phyloP scores from a whole-genome alignment of 2,329 filamentous ascomycete species.

The Sporothrix brunneoviolacea region DNA sequence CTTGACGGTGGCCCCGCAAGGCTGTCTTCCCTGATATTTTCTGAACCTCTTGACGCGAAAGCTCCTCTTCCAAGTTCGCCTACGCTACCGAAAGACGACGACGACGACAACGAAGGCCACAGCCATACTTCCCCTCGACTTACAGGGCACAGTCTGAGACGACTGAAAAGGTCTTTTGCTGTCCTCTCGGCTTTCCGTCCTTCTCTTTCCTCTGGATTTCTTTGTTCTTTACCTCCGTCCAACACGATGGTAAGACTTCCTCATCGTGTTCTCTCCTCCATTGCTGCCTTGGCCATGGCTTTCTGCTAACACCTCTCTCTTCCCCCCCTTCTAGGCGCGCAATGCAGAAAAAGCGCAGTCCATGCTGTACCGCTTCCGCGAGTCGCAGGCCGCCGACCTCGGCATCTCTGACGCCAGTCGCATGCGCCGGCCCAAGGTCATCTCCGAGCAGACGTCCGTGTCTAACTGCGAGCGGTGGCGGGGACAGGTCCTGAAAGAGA shows the following conservation, averaged over 20 bases:
- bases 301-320: background rate
- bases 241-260: background rate
- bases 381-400: conserved; percentile 90
- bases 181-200: background rate
- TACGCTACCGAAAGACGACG: background rate
- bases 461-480: conserved; percentile 95
- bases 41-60: too few relatives aligned
- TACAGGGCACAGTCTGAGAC: too few relatives aligned
- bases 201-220: background rate
- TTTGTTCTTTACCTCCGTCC: background rate
- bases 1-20: background rate
- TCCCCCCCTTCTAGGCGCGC: conserved; percentile 60
- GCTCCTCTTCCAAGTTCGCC: background rate
- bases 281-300: conserved; percentile 12
- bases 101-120: background rate
- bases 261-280: background rate
- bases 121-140: too few relatives aligned
- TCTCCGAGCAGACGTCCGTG: conserved; percentile 79
- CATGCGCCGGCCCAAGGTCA: conserved; percentile 81
- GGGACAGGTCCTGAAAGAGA: conserved; percentile 93
- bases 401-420: conserved; percentile 92
- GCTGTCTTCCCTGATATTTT: background rate
- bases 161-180: too few relatives aligned
- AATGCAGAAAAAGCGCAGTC: conserved; percentile 99
- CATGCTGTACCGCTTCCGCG: conserved; percentile 99